Base-by-base conservation (phyloP, 2,329 filamentous ascomycete species). In the Apiospora hydei region DNA sequence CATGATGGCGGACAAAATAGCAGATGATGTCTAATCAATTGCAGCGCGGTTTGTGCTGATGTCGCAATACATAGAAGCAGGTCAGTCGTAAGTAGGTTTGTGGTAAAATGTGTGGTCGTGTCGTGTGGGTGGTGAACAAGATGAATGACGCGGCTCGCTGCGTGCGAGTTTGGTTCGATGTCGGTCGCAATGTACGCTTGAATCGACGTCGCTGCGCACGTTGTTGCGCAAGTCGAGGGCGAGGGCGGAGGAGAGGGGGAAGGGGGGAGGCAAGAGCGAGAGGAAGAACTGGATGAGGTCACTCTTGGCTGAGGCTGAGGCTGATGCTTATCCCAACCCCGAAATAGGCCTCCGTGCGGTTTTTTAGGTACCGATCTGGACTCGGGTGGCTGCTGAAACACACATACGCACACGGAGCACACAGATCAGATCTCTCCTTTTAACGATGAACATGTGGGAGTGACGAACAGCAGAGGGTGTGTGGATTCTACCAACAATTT, bases 1-100 rank as follows among this genome's bases (percentile, higher is more conserved):
- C 96, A 98, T 98, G 74, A 71, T 80, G 75, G 18, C 38, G 68
- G 49, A 57, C 47, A 26, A 66, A 67, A 71, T 49, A 71, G 70
- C 44, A 70, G 70, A 72, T 73, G 67, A 41, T 51, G 30, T n/a
- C 46, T 34, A n/a, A 21, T 70, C 16, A 68, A 49, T 68, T 73
- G 57, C 57, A 21, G 34, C 18, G 57, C 21, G 34, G 57, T 64
- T 41, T n/a, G n/a, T n/a, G 53, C 8, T 10, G 57, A 64, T 41
- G 57, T 64, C 57, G 57, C 30, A 21, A 21, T 34, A 41, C 57
- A 64, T 64, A 41, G 34, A 64, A 34, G 24, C 26, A 57, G 49
- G 13, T 6, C 18, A 21, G 51, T 34, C 51, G 30, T 18, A 18
- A 18, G 34, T 41, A 41, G 21, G 57, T 64, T 21, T 16, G 21